These are phyloP conservation scores for Rhodotorula mucilaginosa DNA, from an alignment of 1,284 basidiomycete species.

Conservation along the genomic window DNA sequence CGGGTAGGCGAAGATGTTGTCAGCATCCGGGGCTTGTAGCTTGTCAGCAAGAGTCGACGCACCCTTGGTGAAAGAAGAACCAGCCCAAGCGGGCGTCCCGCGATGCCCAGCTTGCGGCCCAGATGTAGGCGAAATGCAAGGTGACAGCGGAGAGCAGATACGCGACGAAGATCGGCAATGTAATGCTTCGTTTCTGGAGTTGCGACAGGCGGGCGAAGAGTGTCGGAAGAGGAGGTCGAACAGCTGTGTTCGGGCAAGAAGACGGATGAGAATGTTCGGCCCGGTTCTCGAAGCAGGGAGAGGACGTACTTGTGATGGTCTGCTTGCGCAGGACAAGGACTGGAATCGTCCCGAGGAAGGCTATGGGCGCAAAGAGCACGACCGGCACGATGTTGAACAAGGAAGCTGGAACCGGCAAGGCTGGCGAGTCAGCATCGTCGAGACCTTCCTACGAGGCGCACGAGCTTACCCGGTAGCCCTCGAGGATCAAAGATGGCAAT, in stretches of 20 bases:
- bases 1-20: too few relatives aligned
- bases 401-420: conserved; percentile 1
- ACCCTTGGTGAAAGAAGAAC: conserved; percentile 37
- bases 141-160: conserved; percentile 25
- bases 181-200: conserved; percentile 6
- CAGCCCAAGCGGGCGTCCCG: conserved; percentile 18
- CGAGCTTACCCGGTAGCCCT: conserved; percentile 20
- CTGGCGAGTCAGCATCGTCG: background rate
- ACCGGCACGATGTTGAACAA: conserved; percentile 30
- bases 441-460: background rate
- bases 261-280: background rate
- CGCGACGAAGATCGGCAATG: conserved; percentile 14
- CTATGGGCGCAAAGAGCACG: conserved; percentile 31
- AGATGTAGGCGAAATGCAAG: conserved; percentile 32
- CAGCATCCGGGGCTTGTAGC: too few relatives aligned
- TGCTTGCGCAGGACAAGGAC: conserved; percentile 40
- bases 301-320: conserved; percentile 37
- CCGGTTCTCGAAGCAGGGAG: background rate
- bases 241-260: conserved; percentile 14
- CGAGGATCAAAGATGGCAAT: conserved; percentile 26
- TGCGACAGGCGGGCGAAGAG: conserved; percentile 21
- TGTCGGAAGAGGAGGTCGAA: conserved; percentile 21
- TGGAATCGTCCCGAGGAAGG: conserved; percentile 34
- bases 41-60: background rate
- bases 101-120: conserved; percentile 27